phyloP scores from a whole-genome alignment of 495 filamentous ascomycete species.

The Podospora fimiseda region DNA sequence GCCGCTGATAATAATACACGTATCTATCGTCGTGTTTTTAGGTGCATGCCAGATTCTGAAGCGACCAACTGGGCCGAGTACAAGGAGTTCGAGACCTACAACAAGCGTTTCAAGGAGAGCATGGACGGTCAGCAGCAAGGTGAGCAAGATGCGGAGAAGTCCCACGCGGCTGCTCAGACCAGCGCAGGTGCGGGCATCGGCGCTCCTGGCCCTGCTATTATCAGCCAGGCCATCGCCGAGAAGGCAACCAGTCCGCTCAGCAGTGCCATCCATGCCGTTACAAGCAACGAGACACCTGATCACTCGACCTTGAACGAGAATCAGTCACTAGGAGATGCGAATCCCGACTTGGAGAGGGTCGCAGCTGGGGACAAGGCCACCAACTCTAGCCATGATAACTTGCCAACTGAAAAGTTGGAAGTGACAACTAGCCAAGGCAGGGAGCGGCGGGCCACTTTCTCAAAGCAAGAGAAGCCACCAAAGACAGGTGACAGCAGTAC shows the following conservation, averaged over 20 bases:
- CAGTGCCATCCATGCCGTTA: not conserved
- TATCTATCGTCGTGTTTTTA: conserved; percentile 86
- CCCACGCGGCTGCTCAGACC: conserved; percentile 7
- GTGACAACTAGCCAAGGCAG: conserved; percentile 24
- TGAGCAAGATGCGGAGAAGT: conserved; percentile 25
- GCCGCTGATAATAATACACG: conserved; percentile 92
- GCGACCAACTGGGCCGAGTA: conserved; percentile 93
- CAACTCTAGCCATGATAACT: conserved; percentile 15
- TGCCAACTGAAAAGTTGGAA: conserved; percentile 5
- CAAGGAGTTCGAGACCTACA: conserved; percentile 76
- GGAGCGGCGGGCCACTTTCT: conserved; percentile 41
- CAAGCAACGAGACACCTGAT: not conserved
- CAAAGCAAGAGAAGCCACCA: conserved; percentile 35
- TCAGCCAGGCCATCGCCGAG: conserved; percentile 12
- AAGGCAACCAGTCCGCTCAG: conserved; percentile 9
- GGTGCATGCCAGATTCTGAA: conserved; percentile 93
- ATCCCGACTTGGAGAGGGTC: conserved; percentile 35
- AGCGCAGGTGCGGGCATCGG: conserved; percentile 21
- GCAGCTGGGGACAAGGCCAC: not conserved
- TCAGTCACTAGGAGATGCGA: conserved; percentile 7
- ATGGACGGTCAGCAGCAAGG: conserved; percentile 38
- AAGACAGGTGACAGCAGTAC: conserved; percentile 20
- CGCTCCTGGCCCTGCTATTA: conserved; percentile 22
- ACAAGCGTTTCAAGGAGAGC: conserved; percentile 68
- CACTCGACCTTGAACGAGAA: conserved; percentile 19